Base-by-base conservation (phyloP, 2,329 filamentous ascomycete genomes). In the Cladorrhinum sp. region DNA sequence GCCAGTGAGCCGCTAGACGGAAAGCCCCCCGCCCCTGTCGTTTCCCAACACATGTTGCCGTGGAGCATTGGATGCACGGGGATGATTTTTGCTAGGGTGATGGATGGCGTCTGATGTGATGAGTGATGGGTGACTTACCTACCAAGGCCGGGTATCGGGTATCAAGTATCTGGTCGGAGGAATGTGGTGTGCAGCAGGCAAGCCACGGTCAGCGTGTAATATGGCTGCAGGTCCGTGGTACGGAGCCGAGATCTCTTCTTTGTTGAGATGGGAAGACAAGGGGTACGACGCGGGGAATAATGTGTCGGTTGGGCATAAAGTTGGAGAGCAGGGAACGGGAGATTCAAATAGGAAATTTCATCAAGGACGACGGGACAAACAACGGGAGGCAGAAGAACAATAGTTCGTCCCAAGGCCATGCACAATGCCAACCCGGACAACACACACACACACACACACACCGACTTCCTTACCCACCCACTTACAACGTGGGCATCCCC, bases 11-110 rank as follows among this genome's bases (percentile, higher is more conserved):
- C 51, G 28, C 28, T 33, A 36, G 23, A 46, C 18, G 30, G 36
- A 24, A 55, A 36, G 33, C 2, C 14, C 53, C 53, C 30, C 61
- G 62, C 64, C 59, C 57, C 51, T 57, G 39, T 30, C 21, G 18
- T 7, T 55, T 57, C 61, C 60, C 59, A 55, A 50, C 42, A 62
- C 50, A 36, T 36, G 33, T 36, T 36, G 33, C 33, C 33, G 12
- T 36, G 8, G 33, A 36, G 33, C 33, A 36, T n/a, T 36, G 33
- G 33, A 36, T 36, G 33, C 33, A 36, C 33, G 33, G 33, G 33
- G 33, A 10, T 36, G 33, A 36, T 36, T 9, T 36, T 36, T 10
- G 14, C 12, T 4, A 28, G 7, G 33, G 33, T 9, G 12, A 9
- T 36, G 4, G 33, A 36, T 28, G 26, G n/a, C n/a, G n/a, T n/a